A percentile compares a stretch with the other conserved stretches of the same genome.
phyloP scores from a whole-genome alignment of 2,329 filamentous ascomycete genomes.

The Coniochaeta sp. region DNA sequence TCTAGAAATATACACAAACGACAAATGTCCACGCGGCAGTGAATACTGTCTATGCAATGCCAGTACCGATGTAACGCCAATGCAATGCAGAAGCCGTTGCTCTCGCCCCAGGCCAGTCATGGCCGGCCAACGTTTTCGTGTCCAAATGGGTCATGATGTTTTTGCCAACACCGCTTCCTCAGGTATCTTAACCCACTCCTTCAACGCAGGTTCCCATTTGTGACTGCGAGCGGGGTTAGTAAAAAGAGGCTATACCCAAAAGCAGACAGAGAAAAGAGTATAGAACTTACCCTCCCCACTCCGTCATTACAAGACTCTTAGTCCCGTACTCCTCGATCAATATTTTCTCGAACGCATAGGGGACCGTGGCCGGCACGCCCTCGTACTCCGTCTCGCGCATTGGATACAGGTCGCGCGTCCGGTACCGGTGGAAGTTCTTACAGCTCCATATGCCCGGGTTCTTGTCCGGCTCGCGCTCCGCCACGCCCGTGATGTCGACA shows the following conservation, averaged over 20 bases:
- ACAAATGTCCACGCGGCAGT: background rate
- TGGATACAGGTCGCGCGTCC: slow-evolving; percentile 65
- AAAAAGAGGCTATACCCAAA: background rate
- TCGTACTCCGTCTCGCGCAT: slow-evolving; percentile 69
- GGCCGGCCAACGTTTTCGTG: background rate
- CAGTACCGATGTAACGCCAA: background rate
- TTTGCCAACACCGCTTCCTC: background rate
- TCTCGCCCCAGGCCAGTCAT: background rate
- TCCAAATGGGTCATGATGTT: background rate
- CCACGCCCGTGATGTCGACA: slow-evolving; percentile 74
- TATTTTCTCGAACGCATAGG: slow-evolving; percentile 60
- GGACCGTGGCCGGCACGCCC: slow-evolving; percentile 62
- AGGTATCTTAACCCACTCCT: slow-evolving; percentile 48
- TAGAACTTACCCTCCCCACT: slow-evolving; percentile 54
- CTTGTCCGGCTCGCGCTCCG: slow-evolving; percentile 53
- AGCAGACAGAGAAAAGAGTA: background rate
- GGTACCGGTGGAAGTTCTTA: slow-evolving; percentile 73
- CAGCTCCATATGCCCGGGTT: slow-evolving; percentile 65
- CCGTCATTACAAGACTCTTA: slow-evolving; percentile 52
- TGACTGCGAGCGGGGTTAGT: slow-evolving; percentile 37
- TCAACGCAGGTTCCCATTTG: slow-evolving; percentile 47
- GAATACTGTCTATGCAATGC: background rate
- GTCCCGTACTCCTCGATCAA: slow-evolving; percentile 58
- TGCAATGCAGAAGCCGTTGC: background rate
- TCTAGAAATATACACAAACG: background rate